These are phyloP conservation scores for Phytophthora hibernalis DNA, from an alignment of 352 stramenopile species.

Conservation along the genomic window DNA sequence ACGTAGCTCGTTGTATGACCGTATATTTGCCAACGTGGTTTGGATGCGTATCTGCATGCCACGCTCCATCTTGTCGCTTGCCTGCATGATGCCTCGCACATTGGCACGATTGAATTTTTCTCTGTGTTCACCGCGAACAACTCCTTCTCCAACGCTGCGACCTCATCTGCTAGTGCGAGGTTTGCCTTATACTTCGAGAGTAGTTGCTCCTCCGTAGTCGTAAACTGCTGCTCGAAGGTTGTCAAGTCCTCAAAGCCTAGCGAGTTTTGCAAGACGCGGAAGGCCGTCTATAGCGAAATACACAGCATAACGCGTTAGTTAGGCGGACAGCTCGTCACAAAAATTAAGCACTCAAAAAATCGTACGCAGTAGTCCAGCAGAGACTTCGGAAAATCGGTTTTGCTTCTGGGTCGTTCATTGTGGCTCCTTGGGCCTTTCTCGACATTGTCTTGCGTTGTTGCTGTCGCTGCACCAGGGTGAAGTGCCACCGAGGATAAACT, in stretches of 20 bases:
- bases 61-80: constrained; percentile 39
- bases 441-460: neutral
- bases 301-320: neutral
- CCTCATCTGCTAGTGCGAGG: constrained; percentile 59
- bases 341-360: neutral
- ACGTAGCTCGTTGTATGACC: constrained; percentile 60
- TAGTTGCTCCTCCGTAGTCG: constrained; percentile 62
- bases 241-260: constrained; percentile 35
- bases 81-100: constrained; percentile 47
- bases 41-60: constrained; percentile 44
- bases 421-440: constrained; percentile 3
- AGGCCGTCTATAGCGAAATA: constrained; percentile 41
- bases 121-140: constrained; percentile 37
- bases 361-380: constrained; percentile 36
- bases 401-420: neutral
- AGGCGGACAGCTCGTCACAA: neutral
- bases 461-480: neutral
- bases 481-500: constrained; percentile 5
- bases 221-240: constrained; percentile 59
- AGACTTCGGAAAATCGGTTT: constrained; percentile 6
- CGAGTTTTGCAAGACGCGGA: constrained; percentile 61
- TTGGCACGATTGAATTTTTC: constrained; percentile 38
- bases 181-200: constrained; percentile 73
- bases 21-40: constrained; percentile 35
- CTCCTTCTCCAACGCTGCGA: constrained; percentile 47